phyloP scores from a whole-genome alignment of 176 grass and related monocot species.

The Zea luxurians region DNA sequence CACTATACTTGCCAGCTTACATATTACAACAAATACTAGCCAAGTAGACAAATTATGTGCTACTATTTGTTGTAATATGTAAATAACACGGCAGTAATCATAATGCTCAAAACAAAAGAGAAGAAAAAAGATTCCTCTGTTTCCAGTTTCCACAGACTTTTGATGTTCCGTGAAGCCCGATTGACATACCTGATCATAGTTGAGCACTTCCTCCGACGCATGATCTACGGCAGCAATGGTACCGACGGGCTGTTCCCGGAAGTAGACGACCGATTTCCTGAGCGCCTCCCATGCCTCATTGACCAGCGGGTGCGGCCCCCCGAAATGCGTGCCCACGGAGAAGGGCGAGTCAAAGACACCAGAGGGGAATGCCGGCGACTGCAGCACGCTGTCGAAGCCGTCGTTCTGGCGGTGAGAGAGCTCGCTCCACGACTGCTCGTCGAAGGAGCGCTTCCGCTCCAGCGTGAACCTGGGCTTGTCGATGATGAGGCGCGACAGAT shows the following conservation, averaged over 20 bases:
- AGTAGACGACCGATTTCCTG: conserved; percentile 70
- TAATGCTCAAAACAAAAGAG: background rate
- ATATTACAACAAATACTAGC: too few relatives aligned
- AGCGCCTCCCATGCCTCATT: conserved; percentile 80
- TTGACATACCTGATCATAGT: conserved; percentile 77
- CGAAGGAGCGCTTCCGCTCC: conserved; percentile 81
- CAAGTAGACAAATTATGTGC: background rate
- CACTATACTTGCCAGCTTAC: too few relatives aligned
- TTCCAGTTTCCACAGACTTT: background rate
- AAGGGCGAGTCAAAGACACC: conserved; percentile 62
- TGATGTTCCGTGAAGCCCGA: background rate
- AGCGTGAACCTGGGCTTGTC: conserved; percentile 58
- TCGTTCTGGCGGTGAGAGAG: conserved; percentile 51
- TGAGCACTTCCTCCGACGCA: conserved; percentile 81
- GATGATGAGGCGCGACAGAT: conserved; percentile 52
- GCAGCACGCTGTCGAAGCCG: conserved; percentile 59
- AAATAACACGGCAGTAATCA: background rate
- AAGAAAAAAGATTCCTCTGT: background rate
- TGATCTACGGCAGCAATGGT: conserved; percentile 66
- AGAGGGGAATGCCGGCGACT: conserved; percentile 46
- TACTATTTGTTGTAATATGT: background rate
- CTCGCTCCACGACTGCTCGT: conserved; percentile 77
- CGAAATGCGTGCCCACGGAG: conserved; percentile 40
- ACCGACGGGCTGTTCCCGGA: conserved; percentile 71
- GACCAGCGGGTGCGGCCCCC: conserved; percentile 57